Conservation (phyloP, 169 alveolate species). For the Cryptosporidium baileyi region DNA sequence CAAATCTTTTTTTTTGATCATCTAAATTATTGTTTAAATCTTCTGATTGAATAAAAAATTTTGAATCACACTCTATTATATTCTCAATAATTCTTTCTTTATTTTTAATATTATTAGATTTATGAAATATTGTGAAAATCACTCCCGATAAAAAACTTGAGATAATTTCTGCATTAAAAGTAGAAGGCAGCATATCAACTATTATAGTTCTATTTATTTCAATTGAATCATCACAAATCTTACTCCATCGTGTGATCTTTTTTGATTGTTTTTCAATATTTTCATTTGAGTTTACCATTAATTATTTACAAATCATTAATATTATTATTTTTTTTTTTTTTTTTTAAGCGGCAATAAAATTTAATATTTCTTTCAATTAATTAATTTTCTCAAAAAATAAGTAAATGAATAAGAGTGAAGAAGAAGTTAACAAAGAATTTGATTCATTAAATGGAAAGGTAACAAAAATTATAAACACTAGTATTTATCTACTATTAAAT, state of each 20-base stretch:
- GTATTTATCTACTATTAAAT: background rate
- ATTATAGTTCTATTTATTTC: background rate
- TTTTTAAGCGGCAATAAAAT: background rate
- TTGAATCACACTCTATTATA: background rate
- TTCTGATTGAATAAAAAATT: background rate
- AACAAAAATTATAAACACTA: conserved; percentile 8
- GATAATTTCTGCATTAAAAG: conserved; percentile 13
- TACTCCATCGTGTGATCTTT: conserved; percentile 10
- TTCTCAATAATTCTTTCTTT: background rate
- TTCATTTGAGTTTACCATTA: no score
- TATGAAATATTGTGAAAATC: conserved; percentile 1
- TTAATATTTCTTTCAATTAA: background rate
- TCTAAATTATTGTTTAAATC: background rate
- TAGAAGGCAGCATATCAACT: conserved; percentile 6
- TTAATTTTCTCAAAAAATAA: background rate
- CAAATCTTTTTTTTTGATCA: background rate
- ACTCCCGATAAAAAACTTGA: background rate
- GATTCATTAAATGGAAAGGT: background rate
- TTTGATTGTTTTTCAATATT: background rate
- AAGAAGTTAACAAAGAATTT: background rate
- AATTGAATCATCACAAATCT: background rate
- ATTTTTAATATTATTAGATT: background rate
- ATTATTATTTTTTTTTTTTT: background rate
- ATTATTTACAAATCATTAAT: background rate
- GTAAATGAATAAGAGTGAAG: background rate